Evolutionary conservation across 1,139 yeast species (phyloP).

Genomic region (Yamadazyma songkhlaensis): DNA sequence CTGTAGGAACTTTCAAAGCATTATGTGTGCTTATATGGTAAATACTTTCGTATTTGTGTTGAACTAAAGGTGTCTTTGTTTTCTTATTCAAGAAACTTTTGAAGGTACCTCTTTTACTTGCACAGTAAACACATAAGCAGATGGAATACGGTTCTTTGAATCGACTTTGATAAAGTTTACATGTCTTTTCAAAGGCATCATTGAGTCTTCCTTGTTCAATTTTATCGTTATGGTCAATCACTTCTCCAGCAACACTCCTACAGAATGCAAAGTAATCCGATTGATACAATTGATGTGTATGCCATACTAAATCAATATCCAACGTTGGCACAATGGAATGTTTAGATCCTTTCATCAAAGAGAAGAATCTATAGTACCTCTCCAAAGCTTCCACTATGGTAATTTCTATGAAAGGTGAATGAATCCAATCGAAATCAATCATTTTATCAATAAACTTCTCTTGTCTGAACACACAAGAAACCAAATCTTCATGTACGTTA

Average conservation of each 20-base stretch:
- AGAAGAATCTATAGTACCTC: conserved; percentile 27
- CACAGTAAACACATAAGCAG: conserved; percentile 12
- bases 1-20: conserved; percentile 9
- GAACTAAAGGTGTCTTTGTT: conserved; percentile 1
- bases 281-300: conserved; percentile 34
- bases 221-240: conserved; percentile 19
- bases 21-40: conserved; percentile 13
- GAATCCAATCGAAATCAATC: conserved; percentile 28
- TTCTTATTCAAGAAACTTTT: conserved; percentile 1
- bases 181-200: conserved; percentile 13
- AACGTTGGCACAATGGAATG: conserved; percentile 33
- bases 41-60: neutral
- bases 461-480: conserved; percentile 34
- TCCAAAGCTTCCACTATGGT: conserved; percentile 19
- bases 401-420: conserved; percentile 18
- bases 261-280: conserved; percentile 22
- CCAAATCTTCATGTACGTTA: conserved; percentile 18
- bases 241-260: conserved; percentile 5
- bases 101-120: conserved; percentile 3
- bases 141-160: conserved; percentile 15
- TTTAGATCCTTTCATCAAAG: conserved; percentile 10
- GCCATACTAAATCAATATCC: conserved; percentile 42
- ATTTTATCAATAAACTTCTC: conserved; percentile 30
- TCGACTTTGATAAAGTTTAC: conserved; percentile 10
- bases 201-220: conserved; percentile 16